Percentiles rank a stretch among this genome's conserved stretches.
phyloP scores from a whole-genome alignment of 83 land plant genomes.

The Picea abies region DNA sequence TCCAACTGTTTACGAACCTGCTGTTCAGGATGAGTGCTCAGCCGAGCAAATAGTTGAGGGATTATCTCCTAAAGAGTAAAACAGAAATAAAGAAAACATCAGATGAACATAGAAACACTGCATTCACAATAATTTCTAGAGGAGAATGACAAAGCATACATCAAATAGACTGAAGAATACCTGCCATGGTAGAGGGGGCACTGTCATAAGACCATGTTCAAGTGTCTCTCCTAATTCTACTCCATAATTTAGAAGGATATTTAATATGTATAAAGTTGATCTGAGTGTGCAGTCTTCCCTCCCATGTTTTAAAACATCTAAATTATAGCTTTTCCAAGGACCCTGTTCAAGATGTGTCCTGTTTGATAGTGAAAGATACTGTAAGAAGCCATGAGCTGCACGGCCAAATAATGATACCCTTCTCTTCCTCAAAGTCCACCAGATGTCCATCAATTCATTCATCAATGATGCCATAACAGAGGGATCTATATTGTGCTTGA shows the following conservation, averaged over 20 bases:
- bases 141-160: neutral
- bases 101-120: neutral
- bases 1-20: conserved; percentile 84
- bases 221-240: conserved; percentile 84
- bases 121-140: neutral
- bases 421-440: conserved; percentile 86
- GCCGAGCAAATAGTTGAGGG: conserved; percentile 94
- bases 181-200: conserved; percentile 94
- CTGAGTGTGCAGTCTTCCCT: conserved; percentile 57
- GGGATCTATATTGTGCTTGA: conserved; percentile 27
- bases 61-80: conserved; percentile 66
- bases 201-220: conserved; percentile 62
- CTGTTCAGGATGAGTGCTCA: conserved; percentile 89
- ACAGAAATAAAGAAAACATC: neutral
- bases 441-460: conserved; percentile 67
- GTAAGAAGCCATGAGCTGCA: conserved; percentile 87
- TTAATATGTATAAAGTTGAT: conserved; percentile 77
- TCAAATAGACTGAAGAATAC: conserved; percentile 30
- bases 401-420: conserved; percentile 73
- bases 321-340: conserved; percentile 13
- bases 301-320: conserved; percentile 31
- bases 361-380: conserved; percentile 73
- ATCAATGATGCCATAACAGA: conserved; percentile 26
- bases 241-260: conserved; percentile 88
- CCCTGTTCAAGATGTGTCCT: conserved; percentile 19